phyloP scores from a whole-genome alignment of 371 early-diverging fungal species.

The Fennellomyces sp. region DNA sequence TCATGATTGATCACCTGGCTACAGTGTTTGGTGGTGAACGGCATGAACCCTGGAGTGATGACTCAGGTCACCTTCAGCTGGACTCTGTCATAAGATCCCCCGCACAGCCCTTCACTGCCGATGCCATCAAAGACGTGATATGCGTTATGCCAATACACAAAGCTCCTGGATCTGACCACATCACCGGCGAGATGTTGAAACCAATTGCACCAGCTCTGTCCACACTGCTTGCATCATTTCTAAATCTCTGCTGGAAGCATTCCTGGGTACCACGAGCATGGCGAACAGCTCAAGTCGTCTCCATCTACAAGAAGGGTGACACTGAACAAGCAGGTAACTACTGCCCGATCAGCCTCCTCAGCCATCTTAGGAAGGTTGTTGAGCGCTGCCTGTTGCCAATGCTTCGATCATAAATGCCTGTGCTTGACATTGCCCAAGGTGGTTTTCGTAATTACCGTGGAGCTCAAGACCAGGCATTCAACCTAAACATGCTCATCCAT shows the following conservation, averaged over 20 bases:
- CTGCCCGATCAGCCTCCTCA: conserved; percentile 16
- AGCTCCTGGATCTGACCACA: conserved; percentile 25
- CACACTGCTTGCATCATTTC: conserved; percentile 3
- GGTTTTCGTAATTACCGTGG: conserved; percentile 15
- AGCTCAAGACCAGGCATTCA: conserved; percentile 22
- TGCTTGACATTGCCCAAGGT: conserved; percentile 22
- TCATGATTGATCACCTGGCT: conserved; percentile 3
- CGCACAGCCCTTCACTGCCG: not conserved
- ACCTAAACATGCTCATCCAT: no score
- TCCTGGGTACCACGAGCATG: conserved; percentile 12
- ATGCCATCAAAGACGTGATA: not conserved
- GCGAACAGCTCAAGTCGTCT: conserved; percentile 26
- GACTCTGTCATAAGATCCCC: not conserved
- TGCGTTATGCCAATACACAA: conserved; percentile 4
- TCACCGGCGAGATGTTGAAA: conserved; percentile 25
- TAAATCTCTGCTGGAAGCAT: conserved; percentile 25
- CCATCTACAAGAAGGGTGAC: conserved; percentile 26
- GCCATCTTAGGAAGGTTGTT: conserved; percentile 10
- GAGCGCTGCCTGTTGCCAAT: conserved; percentile 4
- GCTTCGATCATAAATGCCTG: not conserved
- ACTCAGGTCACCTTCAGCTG: not conserved
- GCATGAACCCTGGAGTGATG: not conserved
- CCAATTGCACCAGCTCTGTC: conserved; percentile 1
- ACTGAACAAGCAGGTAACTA: conserved; percentile 14
- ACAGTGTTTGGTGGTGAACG: not conserved